Evolutionary conservation across 108 stramenopile genomes (phyloP), one percentile per base, ranked within the genome.

Genomic region (Craspedostauros australis): DNA sequence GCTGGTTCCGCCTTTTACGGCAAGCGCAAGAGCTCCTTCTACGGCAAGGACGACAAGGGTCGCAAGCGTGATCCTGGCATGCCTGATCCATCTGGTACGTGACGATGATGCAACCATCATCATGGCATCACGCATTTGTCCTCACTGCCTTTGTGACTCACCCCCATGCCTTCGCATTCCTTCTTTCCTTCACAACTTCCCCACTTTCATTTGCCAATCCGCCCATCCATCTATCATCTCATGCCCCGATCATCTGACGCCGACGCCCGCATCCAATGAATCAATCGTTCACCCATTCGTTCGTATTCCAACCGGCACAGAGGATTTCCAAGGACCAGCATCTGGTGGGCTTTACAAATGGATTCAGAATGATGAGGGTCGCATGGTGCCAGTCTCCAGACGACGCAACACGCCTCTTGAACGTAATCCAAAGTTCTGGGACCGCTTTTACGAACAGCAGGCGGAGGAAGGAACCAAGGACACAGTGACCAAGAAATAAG

Each of bases 341-440:
- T 66, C 70, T 39, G 58, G 70, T 24, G 92, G 92, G 23, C 84
- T 79, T 45, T 93, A 86, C 62, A 66, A 82, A 41, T 93, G 92
- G 92, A 75, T 85, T 67, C 70, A 50, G 15, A 86, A 93, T 66
- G 82, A 79, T 49, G 62, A 60, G 54, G 71, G 71, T 5, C 64
- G 75, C 47, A 46, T 88, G 57, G 70, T 62, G 31, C 87, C 91
- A 6, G 84, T 87, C 0, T 80, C 80, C 21, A 64, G 85, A 25
- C n/a, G n/a, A n/a, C n/a, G n/a, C n/a, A n/a, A n/a, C n/a, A n/a
- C n/a, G n/a, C n/a, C n/a, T n/a, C n/a, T n/a, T n/a, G n/a, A n/a
- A n/a, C n/a, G n/a, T n/a, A n/a, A n/a, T n/a, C n/a, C n/a, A n/a
- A n/a, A n/a, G n/a, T n/a, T n/a, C n/a, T n/a, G n/a, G n/a, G n/a